Conservation (phyloP, 371 early-diverging fungal genomes). For the Capniomyces stellatus region DNA sequence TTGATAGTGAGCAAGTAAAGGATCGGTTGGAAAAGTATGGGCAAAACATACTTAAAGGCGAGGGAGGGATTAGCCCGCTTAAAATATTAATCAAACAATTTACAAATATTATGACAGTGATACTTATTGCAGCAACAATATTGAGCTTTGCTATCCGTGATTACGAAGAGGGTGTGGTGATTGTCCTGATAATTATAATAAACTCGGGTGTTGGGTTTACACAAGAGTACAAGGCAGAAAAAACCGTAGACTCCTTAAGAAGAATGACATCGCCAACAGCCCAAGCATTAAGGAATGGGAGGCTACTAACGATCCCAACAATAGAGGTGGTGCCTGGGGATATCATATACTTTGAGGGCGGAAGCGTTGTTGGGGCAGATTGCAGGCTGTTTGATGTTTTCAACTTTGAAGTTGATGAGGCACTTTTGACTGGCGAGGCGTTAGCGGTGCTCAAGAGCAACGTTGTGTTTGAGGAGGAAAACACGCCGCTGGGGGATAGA, state of each 20-base stretch:
- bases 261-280: constrained; percentile 59
- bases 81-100: constrained; percentile 60
- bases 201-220: constrained; percentile 67
- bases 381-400: constrained; percentile 58
- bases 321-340: constrained; percentile 71
- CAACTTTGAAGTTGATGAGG: constrained; percentile 66
- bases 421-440: constrained; percentile 72
- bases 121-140: constrained; percentile 52
- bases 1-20: constrained; percentile 31
- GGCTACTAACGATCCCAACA: constrained; percentile 38
- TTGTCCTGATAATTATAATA: constrained; percentile 49
- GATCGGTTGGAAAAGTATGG: constrained; percentile 42
- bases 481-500: constrained; percentile 37
- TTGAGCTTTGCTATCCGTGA: constrained; percentile 36
- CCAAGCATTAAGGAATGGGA: constrained; percentile 60
- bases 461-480: constrained; percentile 17
- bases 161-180: constrained; percentile 37
- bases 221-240: constrained; percentile 74
- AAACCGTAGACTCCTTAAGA: constrained; percentile 66
- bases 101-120: constrained; percentile 65
- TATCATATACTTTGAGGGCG: constrained; percentile 60
- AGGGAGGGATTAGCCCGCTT: constrained; percentile 39
- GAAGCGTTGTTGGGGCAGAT: constrained; percentile 77
- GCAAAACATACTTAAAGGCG: constrained; percentile 46
- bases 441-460: constrained; percentile 44